A percentile compares a stretch with the other conserved stretches of the same genome.
phyloP scores from a whole-genome alignment of 192 early-diverging fungal genomes.

The Coemansia sp. region DNA sequence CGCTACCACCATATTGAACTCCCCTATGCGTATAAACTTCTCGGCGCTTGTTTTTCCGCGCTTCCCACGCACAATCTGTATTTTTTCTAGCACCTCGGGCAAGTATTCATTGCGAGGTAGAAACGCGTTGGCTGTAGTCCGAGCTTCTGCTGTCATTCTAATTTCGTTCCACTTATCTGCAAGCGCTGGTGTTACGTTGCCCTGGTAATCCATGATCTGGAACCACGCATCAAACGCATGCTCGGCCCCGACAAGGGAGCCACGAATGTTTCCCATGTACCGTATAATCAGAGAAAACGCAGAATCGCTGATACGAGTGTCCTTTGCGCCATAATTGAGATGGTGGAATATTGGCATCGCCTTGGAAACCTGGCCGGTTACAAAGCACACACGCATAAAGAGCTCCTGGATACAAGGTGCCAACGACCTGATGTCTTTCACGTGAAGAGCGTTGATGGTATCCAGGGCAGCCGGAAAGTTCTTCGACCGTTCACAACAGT shows the following conservation, averaged over 20 bases:
- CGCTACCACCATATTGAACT: conserved; percentile 29
- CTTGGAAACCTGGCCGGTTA: conserved; percentile 4
- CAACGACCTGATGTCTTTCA: background rate
- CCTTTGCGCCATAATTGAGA: conserved; percentile 17
- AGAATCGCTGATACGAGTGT: conserved; percentile 8
- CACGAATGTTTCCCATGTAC: conserved; percentile 20
- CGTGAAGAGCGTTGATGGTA: background rate
- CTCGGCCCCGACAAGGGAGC: conserved; percentile 30
- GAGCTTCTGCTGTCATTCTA: background rate
- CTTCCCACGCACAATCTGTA: too few relatives aligned
- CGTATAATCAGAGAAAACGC: conserved; percentile 25
- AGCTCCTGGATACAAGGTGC: conserved; percentile 36
- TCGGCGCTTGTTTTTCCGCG: too few relatives aligned
- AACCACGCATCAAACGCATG: conserved; percentile 43
- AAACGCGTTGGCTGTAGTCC: conserved; percentile 6
- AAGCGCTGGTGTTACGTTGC: conserved; percentile 14
- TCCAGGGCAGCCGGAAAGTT: conserved; percentile 23
- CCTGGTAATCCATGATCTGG: conserved; percentile 16
- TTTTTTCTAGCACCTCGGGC: conserved; percentile 6
- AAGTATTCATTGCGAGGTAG: conserved; percentile 7
- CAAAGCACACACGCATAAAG: conserved; percentile 32
- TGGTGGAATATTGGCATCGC: conserved; percentile 23
- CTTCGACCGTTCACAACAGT: conserved; percentile 34
- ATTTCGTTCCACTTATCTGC: conserved; percentile 8
- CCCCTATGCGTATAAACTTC: conserved; percentile 35